phyloP scores from a whole-genome alignment of 768 basidiomycete genomes.

The Agaricus blazei region DNA sequence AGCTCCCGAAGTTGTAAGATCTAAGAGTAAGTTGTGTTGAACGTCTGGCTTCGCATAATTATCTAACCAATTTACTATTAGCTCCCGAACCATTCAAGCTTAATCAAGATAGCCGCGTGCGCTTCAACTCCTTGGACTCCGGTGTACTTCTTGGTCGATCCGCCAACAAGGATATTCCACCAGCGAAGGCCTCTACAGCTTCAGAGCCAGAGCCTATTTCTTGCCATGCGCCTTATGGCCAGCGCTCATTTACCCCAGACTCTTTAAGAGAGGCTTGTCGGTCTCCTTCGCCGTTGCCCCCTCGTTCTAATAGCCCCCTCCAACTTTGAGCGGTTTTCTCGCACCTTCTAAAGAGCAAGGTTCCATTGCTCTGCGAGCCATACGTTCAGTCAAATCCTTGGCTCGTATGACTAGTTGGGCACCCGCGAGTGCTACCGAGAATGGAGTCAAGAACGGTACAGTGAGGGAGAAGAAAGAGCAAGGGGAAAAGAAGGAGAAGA shows the following conservation, averaged over 20 bases:
- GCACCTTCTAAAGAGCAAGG: conserved; percentile 35
- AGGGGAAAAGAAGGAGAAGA: conserved; percentile 24
- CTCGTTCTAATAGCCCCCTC: conserved; percentile 29
- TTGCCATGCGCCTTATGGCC: conserved; percentile 10
- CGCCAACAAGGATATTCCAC: conserved; percentile 23
- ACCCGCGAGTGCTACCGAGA: conserved; percentile 31
- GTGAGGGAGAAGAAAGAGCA: conserved; percentile 30
- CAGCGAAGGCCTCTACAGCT: conserved; percentile 12
- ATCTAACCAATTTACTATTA: conserved; percentile 15
- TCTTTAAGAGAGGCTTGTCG: conserved; percentile 11
- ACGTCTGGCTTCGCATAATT: not conserved
- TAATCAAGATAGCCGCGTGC: conserved; percentile 33
- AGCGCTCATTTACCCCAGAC: conserved; percentile 5
- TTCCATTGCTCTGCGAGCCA: conserved; percentile 75
- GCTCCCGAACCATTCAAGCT: conserved; percentile 42
- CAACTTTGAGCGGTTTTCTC: conserved; percentile 31
- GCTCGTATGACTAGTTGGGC: conserved; percentile 74
- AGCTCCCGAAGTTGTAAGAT: conserved; percentile 38
- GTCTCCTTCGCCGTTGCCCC: conserved; percentile 8
- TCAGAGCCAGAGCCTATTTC: conserved; percentile 11
- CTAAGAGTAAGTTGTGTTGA: conserved; percentile 28
- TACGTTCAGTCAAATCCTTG: conserved; percentile 67
- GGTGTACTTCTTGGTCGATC: conserved; percentile 29
- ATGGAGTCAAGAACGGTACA: conserved; percentile 18
- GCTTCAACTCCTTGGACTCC: conserved; percentile 62